Evolutionary conservation across 2,329 filamentous ascomycete genomes (phyloP).

Genomic region (Decorospora gaudefroyi): DNA sequence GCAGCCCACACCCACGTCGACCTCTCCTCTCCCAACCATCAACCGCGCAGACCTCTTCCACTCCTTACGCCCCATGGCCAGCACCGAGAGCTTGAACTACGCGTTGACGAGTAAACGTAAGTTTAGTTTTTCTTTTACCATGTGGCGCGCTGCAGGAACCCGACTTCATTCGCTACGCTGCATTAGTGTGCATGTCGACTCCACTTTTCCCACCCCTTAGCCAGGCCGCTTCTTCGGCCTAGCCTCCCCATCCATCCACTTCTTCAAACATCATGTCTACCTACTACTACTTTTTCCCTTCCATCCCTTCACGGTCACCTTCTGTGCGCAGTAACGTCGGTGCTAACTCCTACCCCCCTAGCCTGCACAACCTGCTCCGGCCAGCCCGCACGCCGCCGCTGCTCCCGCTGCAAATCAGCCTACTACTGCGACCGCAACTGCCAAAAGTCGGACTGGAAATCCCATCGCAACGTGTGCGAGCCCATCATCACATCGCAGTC

Average conservation of each 20-base stretch:
- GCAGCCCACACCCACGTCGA: slow-evolving; percentile 19
- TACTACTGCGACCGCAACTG: slow-evolving; percentile 59
- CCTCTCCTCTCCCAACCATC: slow-evolving; percentile 26
- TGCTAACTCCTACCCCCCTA: too few species aligned
- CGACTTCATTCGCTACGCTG: slow-evolving; percentile 25
- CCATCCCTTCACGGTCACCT: too few species aligned
- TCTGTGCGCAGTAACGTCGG: too few species aligned
- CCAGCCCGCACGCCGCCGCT: slow-evolving; percentile 39
- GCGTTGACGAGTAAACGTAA: slow-evolving; percentile 32
- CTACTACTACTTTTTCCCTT: slow-evolving; percentile 3
- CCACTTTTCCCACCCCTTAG: slow-evolving; percentile 22
- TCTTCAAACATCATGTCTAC: neutral
- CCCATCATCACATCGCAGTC: slow-evolving; percentile 27
- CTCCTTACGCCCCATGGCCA: slow-evolving; percentile 31
- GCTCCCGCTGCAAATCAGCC: slow-evolving; percentile 54
- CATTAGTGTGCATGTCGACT: slow-evolving; percentile 18
- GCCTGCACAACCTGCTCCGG: slow-evolving; percentile 35
- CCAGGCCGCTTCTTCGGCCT: slow-evolving; percentile 11
- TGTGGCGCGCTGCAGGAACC: slow-evolving; percentile 35
- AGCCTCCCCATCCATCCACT: slow-evolving; percentile 5
- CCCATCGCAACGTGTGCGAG: slow-evolving; percentile 54
- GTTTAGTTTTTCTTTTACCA: slow-evolving; percentile 20
- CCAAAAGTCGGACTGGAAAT: slow-evolving; percentile 58
- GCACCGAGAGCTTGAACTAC: slow-evolving; percentile 32
- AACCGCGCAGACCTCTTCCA: slow-evolving; percentile 33